phyloP scores from a whole-genome alignment of 2,329 filamentous ascomycete species.

The Fusarium heterosporum region DNA sequence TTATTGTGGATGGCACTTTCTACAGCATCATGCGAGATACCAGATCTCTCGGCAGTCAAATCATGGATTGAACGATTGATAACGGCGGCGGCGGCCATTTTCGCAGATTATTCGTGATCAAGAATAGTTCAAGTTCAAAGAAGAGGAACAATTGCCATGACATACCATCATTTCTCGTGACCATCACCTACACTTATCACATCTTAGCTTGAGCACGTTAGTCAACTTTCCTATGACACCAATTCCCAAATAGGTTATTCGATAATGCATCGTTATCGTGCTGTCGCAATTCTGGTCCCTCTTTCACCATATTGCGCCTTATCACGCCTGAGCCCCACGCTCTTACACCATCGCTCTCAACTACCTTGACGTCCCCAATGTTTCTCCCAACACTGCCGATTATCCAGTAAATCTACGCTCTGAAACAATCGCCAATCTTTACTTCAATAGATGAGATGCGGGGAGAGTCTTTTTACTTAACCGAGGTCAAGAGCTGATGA shows the following conservation, averaged over 20 bases:
- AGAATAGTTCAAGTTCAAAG: background rate
- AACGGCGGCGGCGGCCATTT: conserved; percentile 23
- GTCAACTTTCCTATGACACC: conserved; percentile 30
- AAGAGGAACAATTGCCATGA: too few species aligned
- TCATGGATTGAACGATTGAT: conserved; percentile 18
- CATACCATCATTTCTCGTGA: background rate
- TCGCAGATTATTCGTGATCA: background rate
- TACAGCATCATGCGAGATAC: conserved; percentile 4
- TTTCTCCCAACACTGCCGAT: too few species aligned
- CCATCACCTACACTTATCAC: conserved; percentile 18
- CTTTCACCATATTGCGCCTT: conserved; percentile 26
- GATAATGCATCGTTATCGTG: conserved; percentile 1
- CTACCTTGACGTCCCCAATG: too few species aligned
- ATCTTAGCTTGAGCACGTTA: conserved; percentile 33
- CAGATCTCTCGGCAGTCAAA: conserved; percentile 8
- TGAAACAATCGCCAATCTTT: too few species aligned
- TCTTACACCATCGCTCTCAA: conserved; percentile 40
- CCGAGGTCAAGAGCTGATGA: too few species aligned
- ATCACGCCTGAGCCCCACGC: conserved; percentile 43
- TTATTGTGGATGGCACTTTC: conserved; percentile 14
- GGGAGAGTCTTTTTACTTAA: too few species aligned
- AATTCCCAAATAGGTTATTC: conserved; percentile 12
- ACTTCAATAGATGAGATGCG: too few species aligned
- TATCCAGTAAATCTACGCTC: too few species aligned
- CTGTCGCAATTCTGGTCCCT: conserved; percentile 17